A percentile compares a stretch with the other conserved stretches of the same genome.
Conservation (phyloP, 2,329 filamentous ascomycete species). For the Westerdykella aurantiaca region DNA sequence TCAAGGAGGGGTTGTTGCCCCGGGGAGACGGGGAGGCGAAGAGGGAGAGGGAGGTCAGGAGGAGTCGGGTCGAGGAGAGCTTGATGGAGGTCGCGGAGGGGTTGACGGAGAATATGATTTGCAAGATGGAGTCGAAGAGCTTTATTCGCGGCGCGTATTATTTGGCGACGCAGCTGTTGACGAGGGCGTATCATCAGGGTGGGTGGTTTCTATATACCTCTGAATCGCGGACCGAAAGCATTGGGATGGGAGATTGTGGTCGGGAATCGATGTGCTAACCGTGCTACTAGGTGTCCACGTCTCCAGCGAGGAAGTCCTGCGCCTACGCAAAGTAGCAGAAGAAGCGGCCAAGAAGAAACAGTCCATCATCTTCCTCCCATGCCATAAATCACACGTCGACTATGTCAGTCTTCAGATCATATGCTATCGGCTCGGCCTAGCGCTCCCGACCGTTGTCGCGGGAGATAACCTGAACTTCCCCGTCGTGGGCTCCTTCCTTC, state of each 20-base stretch:
- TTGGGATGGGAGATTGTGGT: neutral
- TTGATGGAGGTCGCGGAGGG: slow-evolving; percentile 77
- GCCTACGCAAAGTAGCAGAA: slow-evolving; percentile 74
- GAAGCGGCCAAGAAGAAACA: slow-evolving; percentile 81
- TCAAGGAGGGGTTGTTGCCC: slow-evolving; percentile 60
- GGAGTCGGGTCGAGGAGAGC: slow-evolving; percentile 66
- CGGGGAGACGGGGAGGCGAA: slow-evolving; percentile 46
- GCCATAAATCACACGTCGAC: slow-evolving; percentile 91
- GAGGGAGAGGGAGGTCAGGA: slow-evolving; percentile 54
- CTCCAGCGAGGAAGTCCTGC: slow-evolving; percentile 85
- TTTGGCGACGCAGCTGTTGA: slow-evolving; percentile 76
- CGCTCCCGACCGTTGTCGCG: slow-evolving; percentile 83
- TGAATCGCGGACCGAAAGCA: neutral
- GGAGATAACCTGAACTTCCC: slow-evolving; percentile 97
- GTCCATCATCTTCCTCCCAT: slow-evolving; percentile 92
- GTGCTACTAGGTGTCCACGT: slow-evolving; percentile 66
- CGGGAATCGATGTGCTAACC: neutral
- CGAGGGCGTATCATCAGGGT: slow-evolving; percentile 91
- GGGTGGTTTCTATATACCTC: slow-evolving; percentile 1
- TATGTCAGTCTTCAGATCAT: slow-evolving; percentile 94
- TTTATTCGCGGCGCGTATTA: slow-evolving; percentile 95
- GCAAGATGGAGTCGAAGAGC: slow-evolving; percentile 92
- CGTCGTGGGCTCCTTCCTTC: slow-evolving; percentile 79
- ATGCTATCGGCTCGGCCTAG: slow-evolving; percentile 87
- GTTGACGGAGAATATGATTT: slow-evolving; percentile 93